Evolutionary conservation across 2,329 filamentous ascomycete genomes (phyloP), one percentile per base, ranked within the genome.

Genomic region (Juglanconis oblonga): DNA sequence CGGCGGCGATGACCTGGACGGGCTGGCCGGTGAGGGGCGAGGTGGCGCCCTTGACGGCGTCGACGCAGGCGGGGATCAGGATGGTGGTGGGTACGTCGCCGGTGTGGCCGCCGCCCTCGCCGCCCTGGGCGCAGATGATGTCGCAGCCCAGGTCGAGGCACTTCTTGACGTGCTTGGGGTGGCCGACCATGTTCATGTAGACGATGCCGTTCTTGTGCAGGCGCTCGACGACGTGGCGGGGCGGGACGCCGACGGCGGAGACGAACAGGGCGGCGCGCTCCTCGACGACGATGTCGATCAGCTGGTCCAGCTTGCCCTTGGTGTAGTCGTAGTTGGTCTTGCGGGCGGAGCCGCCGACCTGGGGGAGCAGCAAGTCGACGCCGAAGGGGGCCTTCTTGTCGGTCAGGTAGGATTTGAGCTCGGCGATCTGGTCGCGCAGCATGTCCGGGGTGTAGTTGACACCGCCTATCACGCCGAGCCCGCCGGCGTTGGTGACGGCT

Each of bases 281-380:
- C 71, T 96, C 89, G 79, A 99, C 97, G 78, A 97, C 88, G 72
- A 97, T 92, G 74, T 92, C 88, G 74, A 96, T 77, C 59, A 99
- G 87, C 75, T 94, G 90, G 75, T 91, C 83, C 64, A 99, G 90
- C 81, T 98, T 98, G 76, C 95, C 95, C 83, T 99, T 98, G 72
- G 95, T 99, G 83, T 99, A 99, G 79, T 99, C 95, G 79, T 98
- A 97, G 86, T 97, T 98, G 70, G 94, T 97, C 85, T 97, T 97
- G 72, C 95, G 87, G 64, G 95, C 95, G 71, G 82, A 92, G 69
- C 94, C 95, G 65, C 95, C 95, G 64, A 99, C 92, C 79, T 99
- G 94, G 55, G 94, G 94, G 13, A 98, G 85, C 58, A 98, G 83
- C 68, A 98, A 82, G 76, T 98, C 94, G 63, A 98, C 93, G 72